Evolutionary conservation across 2,329 filamentous ascomycete genomes (phyloP).

Genomic region (Alternaria arborescens): DNA sequence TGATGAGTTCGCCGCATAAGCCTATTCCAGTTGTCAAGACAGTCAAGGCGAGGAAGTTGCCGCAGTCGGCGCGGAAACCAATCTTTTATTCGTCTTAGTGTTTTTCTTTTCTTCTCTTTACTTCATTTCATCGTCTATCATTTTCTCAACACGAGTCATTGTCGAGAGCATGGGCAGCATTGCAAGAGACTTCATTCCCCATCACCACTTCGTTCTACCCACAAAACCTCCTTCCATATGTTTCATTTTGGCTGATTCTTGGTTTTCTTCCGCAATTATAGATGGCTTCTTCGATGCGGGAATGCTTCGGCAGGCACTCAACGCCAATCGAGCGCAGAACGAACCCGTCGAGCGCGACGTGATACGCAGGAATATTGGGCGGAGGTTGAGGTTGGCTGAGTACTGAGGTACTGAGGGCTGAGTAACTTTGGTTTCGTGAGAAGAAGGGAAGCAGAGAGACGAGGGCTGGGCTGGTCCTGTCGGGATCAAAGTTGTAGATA

Average conservation of each 20-base stretch:
- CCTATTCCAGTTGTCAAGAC: conserved; percentile 31
- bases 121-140: neutral
- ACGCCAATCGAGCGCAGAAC: conserved; percentile 65
- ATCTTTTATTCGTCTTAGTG: conserved; percentile 29
- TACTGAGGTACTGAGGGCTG: conserved; percentile 58
- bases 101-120: neutral
- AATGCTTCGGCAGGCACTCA: conserved; percentile 89
- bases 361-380: conserved; percentile 73
- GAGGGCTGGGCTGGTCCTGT: too few species aligned
- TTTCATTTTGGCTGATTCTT: conserved; percentile 39
- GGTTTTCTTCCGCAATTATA: conserved; percentile 51
- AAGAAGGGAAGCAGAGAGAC: neutral
- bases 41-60: conserved; percentile 26
- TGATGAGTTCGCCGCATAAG: conserved; percentile 38
- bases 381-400: conserved; percentile 75
- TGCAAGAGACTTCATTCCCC: conserved; percentile 9
- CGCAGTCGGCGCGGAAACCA: conserved; percentile 32
- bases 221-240: neutral
- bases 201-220: neutral
- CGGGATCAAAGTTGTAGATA: too few species aligned
- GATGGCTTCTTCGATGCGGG: conserved; percentile 98
- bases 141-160: neutral
- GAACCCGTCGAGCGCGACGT: conserved; percentile 66
- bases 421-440: neutral
- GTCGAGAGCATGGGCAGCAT: neutral